Conservation (phyloP, 306 rosid species). For the Cucurbita maxima region DNA sequence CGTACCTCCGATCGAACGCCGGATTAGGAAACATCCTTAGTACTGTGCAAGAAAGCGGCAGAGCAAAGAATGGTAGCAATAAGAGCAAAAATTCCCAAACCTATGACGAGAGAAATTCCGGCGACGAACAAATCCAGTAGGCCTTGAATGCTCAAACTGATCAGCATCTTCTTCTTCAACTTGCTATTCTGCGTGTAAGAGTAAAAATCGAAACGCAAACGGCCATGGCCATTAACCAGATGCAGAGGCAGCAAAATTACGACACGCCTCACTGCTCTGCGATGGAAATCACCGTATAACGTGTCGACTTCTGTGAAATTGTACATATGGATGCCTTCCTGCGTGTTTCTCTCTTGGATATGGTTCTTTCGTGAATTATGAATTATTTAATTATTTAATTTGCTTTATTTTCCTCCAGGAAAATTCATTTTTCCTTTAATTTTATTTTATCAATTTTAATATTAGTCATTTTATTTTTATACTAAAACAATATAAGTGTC, state of each 20-base stretch:
- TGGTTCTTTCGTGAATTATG: too few relatives aligned
- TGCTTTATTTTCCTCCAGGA: too few relatives aligned
- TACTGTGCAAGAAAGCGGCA: slow-evolving; percentile 48
- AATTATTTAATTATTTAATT: too few relatives aligned
- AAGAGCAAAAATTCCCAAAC: slow-evolving; percentile 37
- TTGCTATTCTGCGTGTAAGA: neutral
- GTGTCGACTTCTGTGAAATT: neutral
- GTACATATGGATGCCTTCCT: neutral
- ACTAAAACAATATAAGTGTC: too few relatives aligned
- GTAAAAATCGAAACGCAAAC: neutral
- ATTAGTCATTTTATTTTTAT: too few relatives aligned
- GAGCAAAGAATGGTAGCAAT: slow-evolving; percentile 56
- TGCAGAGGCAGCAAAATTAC: neutral
- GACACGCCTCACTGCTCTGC: neutral
- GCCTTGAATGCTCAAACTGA: slow-evolving; percentile 39
- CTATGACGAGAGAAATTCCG: slow-evolving; percentile 45
- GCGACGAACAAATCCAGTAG: slow-evolving; percentile 62
- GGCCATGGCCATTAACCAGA: neutral
- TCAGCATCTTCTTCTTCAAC: slow-evolving; percentile 2
- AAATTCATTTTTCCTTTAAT: too few relatives aligned
- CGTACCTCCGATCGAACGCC: neutral
- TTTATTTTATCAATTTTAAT: too few relatives aligned
- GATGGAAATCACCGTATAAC: neutral
- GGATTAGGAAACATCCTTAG: slow-evolving; percentile 30
- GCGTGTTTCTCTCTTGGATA: neutral